phyloP scores from a whole-genome alignment of 2,329 filamentous ascomycete genomes.

The Passalora sequoiae region DNA sequence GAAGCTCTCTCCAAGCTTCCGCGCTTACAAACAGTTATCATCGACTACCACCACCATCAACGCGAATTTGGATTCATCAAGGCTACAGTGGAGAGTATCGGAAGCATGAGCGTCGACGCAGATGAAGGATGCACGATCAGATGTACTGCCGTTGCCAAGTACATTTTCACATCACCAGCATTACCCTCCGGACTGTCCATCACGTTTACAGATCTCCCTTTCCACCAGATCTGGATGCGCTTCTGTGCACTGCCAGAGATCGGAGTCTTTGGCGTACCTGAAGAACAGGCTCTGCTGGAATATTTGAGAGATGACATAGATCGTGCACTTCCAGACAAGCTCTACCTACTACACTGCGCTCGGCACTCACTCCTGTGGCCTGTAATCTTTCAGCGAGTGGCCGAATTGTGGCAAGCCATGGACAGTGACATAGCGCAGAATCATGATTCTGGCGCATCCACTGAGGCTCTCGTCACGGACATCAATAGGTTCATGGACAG shows the following conservation, averaged over 20 bases:
- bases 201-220: slow-evolving; percentile 9
- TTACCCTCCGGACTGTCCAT: slow-evolving; percentile 5
- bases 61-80: slow-evolving; percentile 19
- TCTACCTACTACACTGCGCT: slow-evolving; percentile 13
- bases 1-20: slow-evolving; percentile 10
- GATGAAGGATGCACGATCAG: slow-evolving; percentile 8
- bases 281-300: slow-evolving; percentile 5
- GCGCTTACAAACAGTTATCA: slow-evolving; percentile 10
- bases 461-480: slow-evolving; percentile 8
- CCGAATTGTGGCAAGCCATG: slow-evolving; percentile 9
- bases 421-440: slow-evolving; percentile 3
- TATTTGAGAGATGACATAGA: slow-evolving; percentile 12
- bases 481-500: slow-evolving; percentile 5
- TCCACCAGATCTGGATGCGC: slow-evolving; percentile 8
- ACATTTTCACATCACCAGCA: slow-evolving; percentile 7
- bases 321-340: slow-evolving; percentile 14
- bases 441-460: slow-evolving; percentile 6
- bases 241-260: not conserved
- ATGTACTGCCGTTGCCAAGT: slow-evolving; percentile 11
- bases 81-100: slow-evolving; percentile 12
- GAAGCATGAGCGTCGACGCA: slow-evolving; percentile 7
- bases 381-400: slow-evolving; percentile 8
- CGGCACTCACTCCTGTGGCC: slow-evolving; percentile 13
- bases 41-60: slow-evolving; percentile 17
- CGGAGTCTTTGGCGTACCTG: slow-evolving; percentile 7